phyloP scores from a whole-genome alignment of 2,329 filamentous ascomycete genomes.

The Sclerotiophoma versabilis region DNA sequence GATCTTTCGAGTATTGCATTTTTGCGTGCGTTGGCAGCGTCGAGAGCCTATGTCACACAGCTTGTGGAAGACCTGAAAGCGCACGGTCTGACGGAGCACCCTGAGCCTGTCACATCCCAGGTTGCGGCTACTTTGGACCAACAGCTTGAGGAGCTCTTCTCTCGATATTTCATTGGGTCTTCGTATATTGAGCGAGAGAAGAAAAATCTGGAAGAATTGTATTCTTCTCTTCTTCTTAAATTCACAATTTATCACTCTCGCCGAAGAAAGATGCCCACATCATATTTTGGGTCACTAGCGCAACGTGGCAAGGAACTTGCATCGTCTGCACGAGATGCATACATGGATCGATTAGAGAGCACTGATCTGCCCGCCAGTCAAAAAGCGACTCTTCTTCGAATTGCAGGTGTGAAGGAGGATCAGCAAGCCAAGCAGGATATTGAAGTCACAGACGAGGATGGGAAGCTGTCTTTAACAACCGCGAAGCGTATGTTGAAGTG shows the following conservation, averaged over 20 bases:
- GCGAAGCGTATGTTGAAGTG: slow-evolving; percentile 99
- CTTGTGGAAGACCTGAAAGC: slow-evolving; percentile 92
- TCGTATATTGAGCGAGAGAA: slow-evolving; percentile 72
- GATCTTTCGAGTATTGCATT: slow-evolving; percentile 92
- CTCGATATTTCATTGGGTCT: slow-evolving; percentile 70
- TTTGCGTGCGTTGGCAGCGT: slow-evolving; percentile 86
- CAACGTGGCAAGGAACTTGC: slow-evolving; percentile 90
- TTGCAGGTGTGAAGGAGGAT: slow-evolving; percentile 81
- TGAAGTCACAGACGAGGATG: slow-evolving; percentile 89
- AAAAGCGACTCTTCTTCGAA: slow-evolving; percentile 85
- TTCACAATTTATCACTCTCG: slow-evolving; percentile 94
- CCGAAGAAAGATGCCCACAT: slow-evolving; percentile 85
- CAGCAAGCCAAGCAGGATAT: slow-evolving; percentile 82
- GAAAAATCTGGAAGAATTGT: slow-evolving; percentile 76
- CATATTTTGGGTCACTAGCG: slow-evolving; percentile 90
- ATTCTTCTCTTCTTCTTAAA: slow-evolving; percentile 92
- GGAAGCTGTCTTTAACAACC: slow-evolving; percentile 78
- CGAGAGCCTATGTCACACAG: slow-evolving; percentile 84
- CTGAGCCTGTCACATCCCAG: slow-evolving; percentile 86
- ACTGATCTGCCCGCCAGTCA: slow-evolving; percentile 88
- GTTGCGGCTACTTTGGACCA: slow-evolving; percentile 76
- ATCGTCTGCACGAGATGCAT: slow-evolving; percentile 86
- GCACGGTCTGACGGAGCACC: slow-evolving; percentile 93
- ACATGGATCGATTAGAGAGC: slow-evolving; percentile 86
- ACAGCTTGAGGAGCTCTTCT: slow-evolving; percentile 71